phyloP scores from a whole-genome alignment of 1,139 yeast species.

The Hyphopichia pseudoburtonii region DNA sequence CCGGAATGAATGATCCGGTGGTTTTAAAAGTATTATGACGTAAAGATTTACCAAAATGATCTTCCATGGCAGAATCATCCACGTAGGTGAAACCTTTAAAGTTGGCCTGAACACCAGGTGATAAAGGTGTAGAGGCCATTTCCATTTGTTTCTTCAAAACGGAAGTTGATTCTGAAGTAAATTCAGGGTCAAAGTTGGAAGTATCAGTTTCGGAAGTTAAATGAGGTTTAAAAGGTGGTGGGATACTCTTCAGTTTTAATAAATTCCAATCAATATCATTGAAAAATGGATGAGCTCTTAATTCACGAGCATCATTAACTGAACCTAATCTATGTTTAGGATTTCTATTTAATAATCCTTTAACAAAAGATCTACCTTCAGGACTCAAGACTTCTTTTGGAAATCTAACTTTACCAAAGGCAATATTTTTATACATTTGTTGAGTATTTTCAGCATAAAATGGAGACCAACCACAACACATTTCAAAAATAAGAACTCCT shows the following conservation, averaged over 20 bases:
- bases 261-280: slow-evolving; percentile 88
- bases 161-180: slow-evolving; percentile 87
- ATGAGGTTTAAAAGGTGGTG: slow-evolving; percentile 97
- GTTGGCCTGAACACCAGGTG: slow-evolving; percentile 93
- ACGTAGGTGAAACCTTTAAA: slow-evolving; percentile 96
- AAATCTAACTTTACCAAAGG: slow-evolving; percentile 94
- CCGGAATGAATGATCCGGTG: slow-evolving; percentile 74
- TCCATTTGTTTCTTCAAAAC: slow-evolving; percentile 68
- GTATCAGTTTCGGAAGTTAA: slow-evolving; percentile 89
- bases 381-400: slow-evolving; percentile 91
- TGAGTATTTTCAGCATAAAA: slow-evolving; percentile 96
- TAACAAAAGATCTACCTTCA: slow-evolving; percentile 92
- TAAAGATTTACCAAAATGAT: slow-evolving; percentile 59
- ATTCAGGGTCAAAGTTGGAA: slow-evolving; percentile 95
- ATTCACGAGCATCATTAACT: slow-evolving; percentile 84
- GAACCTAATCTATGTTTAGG: slow-evolving; percentile 95
- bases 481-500: slow-evolving; percentile 78
- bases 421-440: slow-evolving; percentile 97
- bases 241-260: slow-evolving; percentile 75
- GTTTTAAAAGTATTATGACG: slow-evolving; percentile 51
- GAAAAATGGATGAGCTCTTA: slow-evolving; percentile 88
- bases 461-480: slow-evolving; percentile 99
- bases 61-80: slow-evolving; percentile 91
- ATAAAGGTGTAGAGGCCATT: slow-evolving; percentile 75
- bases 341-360: slow-evolving; percentile 89